A percentile compares a stretch with the other conserved stretches of the same genome.
Evolutionary conservation across 2,329 filamentous ascomycete genomes (phyloP).

Genomic region (Neocatenulostroma microsporum): DNA sequence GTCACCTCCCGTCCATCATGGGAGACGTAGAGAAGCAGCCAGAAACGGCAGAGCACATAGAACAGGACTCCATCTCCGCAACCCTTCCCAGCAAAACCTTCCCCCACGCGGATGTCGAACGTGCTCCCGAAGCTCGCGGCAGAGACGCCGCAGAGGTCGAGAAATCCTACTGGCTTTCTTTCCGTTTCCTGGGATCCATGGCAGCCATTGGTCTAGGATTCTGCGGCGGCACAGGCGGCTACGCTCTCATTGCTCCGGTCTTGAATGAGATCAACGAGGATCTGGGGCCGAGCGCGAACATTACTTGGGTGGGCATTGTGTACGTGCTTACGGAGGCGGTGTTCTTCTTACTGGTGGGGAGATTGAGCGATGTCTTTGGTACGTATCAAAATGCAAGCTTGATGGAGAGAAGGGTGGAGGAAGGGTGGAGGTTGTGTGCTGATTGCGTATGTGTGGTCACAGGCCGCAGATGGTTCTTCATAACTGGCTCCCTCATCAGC

Average conservation of each 20-base stretch:
- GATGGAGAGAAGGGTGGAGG: too few species aligned
- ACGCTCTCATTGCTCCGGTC: conserved; percentile 19
- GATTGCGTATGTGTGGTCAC: too few species aligned
- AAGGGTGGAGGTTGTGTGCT: too few species aligned
- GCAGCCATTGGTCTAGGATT: conserved; percentile 22
- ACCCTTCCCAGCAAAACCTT: not conserved
- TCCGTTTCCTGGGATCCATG: conserved; percentile 20
- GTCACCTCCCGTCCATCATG: too few species aligned
- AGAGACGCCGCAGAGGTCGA: conserved; percentile 18
- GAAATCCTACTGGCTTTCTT: conserved; percentile 18
- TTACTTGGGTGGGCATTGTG: conserved; percentile 32
- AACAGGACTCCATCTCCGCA: too few species aligned
- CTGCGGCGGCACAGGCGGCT: conserved; percentile 22
- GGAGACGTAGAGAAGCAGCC: too few species aligned
- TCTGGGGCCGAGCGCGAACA: conserved; percentile 32
- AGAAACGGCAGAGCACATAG: too few species aligned
- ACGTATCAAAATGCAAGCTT: too few species aligned
- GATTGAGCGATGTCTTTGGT: conserved; percentile 34
- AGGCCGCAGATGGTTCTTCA: conserved; percentile 29
- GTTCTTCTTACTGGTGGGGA: conserved; percentile 32
- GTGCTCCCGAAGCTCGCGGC: conserved; percentile 12
- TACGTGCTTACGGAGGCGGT: conserved; percentile 31
- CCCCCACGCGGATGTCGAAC: conserved; percentile 1
- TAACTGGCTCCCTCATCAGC: conserved; percentile 27
- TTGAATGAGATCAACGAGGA: conserved; percentile 29